phyloP scores from a whole-genome alignment of 1,284 basidiomycete genomes.

The Singerocomus rubriflavus region DNA sequence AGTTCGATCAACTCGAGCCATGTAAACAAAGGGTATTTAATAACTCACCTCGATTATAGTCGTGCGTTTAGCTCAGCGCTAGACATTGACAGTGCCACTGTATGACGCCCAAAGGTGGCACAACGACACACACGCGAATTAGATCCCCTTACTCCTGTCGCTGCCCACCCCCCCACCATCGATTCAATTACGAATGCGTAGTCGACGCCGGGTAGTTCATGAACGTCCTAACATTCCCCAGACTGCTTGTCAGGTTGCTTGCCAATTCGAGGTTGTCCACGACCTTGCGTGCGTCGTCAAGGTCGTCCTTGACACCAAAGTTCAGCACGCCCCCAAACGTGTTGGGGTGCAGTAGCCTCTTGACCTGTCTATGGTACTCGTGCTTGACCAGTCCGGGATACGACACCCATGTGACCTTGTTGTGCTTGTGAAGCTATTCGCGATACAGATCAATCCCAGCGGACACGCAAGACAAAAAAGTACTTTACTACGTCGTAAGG shows the following conservation, averaged over 20 bases:
- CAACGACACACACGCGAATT: conserved; percentile 58
- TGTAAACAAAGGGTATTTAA: no score
- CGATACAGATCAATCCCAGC: neutral
- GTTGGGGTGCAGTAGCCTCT: conserved; percentile 53
- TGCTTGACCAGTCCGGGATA: conserved; percentile 74
- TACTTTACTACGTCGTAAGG: conserved; percentile 52
- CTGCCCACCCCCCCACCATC: conserved; percentile 60
- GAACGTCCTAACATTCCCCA: conserved; percentile 73
- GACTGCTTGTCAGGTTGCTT: conserved; percentile 67
- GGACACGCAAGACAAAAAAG: neutral
- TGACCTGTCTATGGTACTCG: conserved; percentile 57
- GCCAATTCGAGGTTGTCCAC: conserved; percentile 75
- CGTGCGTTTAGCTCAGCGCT: no score
- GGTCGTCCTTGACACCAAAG: conserved; percentile 75
- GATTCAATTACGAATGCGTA: conserved; percentile 70
- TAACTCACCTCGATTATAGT: no score
- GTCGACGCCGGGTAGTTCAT: conserved; percentile 84
- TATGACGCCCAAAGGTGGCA: neutral
- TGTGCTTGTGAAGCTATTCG: conserved; percentile 65
- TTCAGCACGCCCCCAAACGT: conserved; percentile 74
- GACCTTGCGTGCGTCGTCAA: conserved; percentile 56
- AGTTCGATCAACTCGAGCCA: no score
- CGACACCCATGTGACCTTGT: conserved; percentile 73
- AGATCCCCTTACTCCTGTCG: conserved; percentile 78
- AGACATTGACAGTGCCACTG: neutral